Percentiles rank a stretch among this genome's conserved stretches.
These are phyloP conservation scores for Coemansia sp. DNA, from an alignment of 192 early-diverging fungal genomes.

Conservation along the genomic window DNA sequence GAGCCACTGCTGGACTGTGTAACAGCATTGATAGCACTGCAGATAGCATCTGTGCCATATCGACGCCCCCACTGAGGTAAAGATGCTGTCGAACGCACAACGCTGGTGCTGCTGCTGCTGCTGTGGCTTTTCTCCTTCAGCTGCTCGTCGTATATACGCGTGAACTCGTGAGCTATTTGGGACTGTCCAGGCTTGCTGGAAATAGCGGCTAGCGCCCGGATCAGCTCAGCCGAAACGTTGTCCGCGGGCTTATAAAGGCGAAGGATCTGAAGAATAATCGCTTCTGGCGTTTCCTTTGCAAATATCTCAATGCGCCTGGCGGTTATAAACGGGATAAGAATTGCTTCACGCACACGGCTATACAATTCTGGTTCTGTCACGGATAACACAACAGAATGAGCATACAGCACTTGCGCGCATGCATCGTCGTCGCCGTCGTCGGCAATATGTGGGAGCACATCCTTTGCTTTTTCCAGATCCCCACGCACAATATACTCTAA, in stretches of 20 bases:
- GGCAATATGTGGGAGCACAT: conserved; percentile 1
- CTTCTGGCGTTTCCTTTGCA: conserved; percentile 13
- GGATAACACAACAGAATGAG: conserved; percentile 26
- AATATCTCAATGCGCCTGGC: conserved; percentile 10
- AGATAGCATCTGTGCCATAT: conserved; percentile 12
- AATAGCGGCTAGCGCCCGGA: background rate
- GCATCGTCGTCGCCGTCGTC: background rate
- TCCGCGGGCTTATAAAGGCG: conserved; percentile 19
- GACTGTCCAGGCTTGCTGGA: background rate
- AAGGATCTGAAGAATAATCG: conserved; percentile 19
- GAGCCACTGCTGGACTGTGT: background rate
- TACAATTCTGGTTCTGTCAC: conserved; percentile 13
- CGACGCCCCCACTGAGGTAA: conserved; percentile 43
- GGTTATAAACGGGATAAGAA: conserved; percentile 18
- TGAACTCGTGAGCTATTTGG: conserved; percentile 9
- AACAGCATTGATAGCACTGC: conserved; percentile 7
- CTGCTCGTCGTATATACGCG: background rate
- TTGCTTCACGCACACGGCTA: conserved; percentile 9
- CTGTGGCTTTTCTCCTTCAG: background rate
- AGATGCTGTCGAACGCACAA: too few species aligned
- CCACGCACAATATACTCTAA: conserved; percentile 33
- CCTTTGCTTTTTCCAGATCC: conserved; percentile 14
- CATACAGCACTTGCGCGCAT: conserved; percentile 17
- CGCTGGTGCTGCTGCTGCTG: too few species aligned
- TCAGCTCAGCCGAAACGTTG: conserved; percentile 8